Evolutionary conservation across 75 land plant genomes (phyloP).

Genomic region (Chamaecyparis obtusa): DNA sequence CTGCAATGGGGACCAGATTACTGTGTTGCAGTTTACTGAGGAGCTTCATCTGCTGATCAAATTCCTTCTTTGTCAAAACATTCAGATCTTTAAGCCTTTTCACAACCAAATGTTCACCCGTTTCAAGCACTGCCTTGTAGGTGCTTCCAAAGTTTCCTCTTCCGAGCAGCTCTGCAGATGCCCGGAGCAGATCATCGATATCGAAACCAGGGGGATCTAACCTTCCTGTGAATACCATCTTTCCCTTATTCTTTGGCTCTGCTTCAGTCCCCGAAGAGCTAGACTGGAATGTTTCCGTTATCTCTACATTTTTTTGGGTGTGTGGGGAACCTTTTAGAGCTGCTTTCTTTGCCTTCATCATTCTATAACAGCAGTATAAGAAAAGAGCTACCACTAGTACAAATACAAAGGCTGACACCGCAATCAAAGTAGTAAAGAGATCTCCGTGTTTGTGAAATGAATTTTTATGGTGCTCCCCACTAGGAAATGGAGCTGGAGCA

Average conservation of each 20-base stretch:
- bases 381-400: not conserved
- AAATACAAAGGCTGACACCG: not conserved
- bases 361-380: not conserved
- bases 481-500: too few relatives aligned
- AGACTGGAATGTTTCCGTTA: not conserved
- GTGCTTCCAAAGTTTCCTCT: conserved; percentile 74
- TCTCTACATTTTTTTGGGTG: not conserved
- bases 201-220: conserved; percentile 36
- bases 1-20: conserved; percentile 34
- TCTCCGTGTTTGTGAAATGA: not conserved
- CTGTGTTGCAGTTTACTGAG: conserved; percentile 30
- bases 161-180: conserved; percentile 79
- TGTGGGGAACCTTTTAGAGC: not conserved
- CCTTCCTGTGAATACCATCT: not conserved
- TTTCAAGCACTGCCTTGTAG: conserved; percentile 61
- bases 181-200: conserved; percentile 62
- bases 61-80: conserved; percentile 45
- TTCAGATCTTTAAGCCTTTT: conserved; percentile 69
- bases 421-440: not conserved
- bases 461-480: not conserved
- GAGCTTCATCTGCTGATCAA: conserved; percentile 36
- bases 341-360: not conserved
- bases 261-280: conserved; percentile 34
- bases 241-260: not conserved
- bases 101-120: conserved; percentile 56